phyloP scores from a whole-genome alignment of 108 stramenopile species.

The Fragilariopsis cylindrus region DNA sequence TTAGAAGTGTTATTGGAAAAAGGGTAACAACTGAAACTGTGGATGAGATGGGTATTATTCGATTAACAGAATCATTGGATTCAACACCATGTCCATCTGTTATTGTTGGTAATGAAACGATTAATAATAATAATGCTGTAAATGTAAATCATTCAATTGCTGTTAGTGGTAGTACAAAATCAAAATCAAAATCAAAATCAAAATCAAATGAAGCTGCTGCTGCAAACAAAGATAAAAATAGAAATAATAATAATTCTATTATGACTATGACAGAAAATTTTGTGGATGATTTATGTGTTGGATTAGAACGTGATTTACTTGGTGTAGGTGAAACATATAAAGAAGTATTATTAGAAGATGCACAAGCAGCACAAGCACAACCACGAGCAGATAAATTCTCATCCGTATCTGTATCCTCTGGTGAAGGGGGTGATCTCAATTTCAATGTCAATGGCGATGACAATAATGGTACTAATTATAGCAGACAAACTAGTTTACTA shows the following conservation, averaged over 20 bases:
- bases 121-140: neutral
- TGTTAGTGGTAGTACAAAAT: neutral
- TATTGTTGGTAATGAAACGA: neutral
- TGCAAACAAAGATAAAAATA: neutral
- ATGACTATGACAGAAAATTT: neutral
- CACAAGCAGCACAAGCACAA: neutral
- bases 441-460: too few relatives aligned
- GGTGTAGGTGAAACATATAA: neutral
- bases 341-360: neutral
- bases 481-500: too few relatives aligned
- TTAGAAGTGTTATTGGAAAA: too few relatives aligned
- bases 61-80: too few relatives aligned
- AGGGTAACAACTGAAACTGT: too few relatives aligned
- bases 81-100: too few relatives aligned
- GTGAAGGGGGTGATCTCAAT: too few relatives aligned
- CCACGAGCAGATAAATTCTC: too few relatives aligned
- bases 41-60: too few relatives aligned
- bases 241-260: neutral
- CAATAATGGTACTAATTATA: too few relatives aligned
- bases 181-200: neutral
- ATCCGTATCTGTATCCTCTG: too few relatives aligned
- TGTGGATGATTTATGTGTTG: slow-evolving; percentile 3
- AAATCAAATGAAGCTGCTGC: neutral
- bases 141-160: neutral
- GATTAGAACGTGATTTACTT: neutral